Percentiles rank a stretch among this genome's conserved stretches.
phyloP scores from a whole-genome alignment of 2,329 filamentous ascomycete species.

The Aspergillus fructus region DNA sequence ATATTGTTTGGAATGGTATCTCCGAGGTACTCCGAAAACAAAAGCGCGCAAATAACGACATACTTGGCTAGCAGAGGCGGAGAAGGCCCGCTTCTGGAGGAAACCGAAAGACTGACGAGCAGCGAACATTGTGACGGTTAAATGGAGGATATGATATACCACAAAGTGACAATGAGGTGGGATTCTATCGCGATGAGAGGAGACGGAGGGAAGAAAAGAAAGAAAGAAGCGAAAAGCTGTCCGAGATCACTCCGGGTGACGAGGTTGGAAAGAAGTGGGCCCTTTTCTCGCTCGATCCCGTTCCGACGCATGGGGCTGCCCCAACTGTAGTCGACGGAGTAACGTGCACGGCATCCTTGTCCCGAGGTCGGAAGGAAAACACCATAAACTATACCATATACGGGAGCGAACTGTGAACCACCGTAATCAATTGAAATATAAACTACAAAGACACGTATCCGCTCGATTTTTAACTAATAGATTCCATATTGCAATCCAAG shows the following conservation, averaged over 20 bases:
- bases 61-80: conserved; percentile 75
- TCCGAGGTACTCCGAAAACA: conserved; percentile 12
- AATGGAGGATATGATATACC: conserved; percentile 16
- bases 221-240: conserved; percentile 17
- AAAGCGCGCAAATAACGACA: conserved; percentile 32
- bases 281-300: conserved; percentile 18
- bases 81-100: conserved; percentile 77
- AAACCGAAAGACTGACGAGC: conserved; percentile 55
- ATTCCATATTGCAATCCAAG: conserved; percentile 3
- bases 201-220: conserved; percentile 20
- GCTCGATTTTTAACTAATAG: conserved; percentile 2
- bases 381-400: too few relatives aligned
- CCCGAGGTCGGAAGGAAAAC: neutral
- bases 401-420: too few relatives aligned
- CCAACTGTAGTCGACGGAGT: neutral
- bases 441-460: neutral
- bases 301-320: conserved; percentile 12
- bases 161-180: conserved; percentile 7
- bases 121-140: conserved; percentile 65
- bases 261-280: conserved; percentile 9
- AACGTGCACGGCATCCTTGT: neutral
- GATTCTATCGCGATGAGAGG: conserved; percentile 15
- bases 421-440: neutral
- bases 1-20: conserved; percentile 13
- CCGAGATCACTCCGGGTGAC: conserved; percentile 18